phyloP scores from a whole-genome alignment of 2,329 filamentous ascomycete species.

The Sporothrix schenckii region DNA sequence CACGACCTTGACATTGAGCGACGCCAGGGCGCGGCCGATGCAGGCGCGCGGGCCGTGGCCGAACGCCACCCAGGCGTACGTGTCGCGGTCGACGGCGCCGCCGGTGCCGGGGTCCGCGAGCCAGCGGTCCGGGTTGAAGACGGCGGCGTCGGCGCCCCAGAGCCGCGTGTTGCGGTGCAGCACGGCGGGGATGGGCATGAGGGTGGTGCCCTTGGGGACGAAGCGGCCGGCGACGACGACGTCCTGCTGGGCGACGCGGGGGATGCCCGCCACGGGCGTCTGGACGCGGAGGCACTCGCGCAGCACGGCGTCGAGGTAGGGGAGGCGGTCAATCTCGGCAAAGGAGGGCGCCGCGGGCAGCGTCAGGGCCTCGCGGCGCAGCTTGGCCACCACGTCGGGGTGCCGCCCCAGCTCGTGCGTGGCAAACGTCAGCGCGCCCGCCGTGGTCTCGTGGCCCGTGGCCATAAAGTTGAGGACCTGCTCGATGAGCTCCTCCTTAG shows the following conservation, averaged over 20 bases:
- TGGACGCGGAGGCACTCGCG: constrained; percentile 38
- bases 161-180: constrained; percentile 36
- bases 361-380: constrained; percentile 28
- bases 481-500: constrained; percentile 33
- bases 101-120: constrained; percentile 34
- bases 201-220: constrained; percentile 38
- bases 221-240: constrained; percentile 37
- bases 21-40: constrained; percentile 45
- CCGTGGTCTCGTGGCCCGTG: constrained; percentile 45
- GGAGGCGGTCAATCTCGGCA: constrained; percentile 36
- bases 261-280: constrained; percentile 40
- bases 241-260: constrained; percentile 34
- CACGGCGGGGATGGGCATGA: constrained; percentile 37
- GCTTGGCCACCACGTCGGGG: constrained; percentile 44
- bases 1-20: constrained; percentile 47
- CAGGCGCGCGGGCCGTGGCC: constrained; percentile 46
- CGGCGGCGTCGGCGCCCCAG: constrained; percentile 39
- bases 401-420: constrained; percentile 42
- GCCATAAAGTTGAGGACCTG: constrained; percentile 38
- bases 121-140: constrained; percentile 38
- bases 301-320: constrained; percentile 45
- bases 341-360: not conserved
- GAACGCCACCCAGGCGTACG: constrained; percentile 45
- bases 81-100: constrained; percentile 36
- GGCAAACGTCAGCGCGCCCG: constrained; percentile 43